phyloP scores from a whole-genome alignment of 352 stramenopile species.

The Stramenopiles sp. region DNA sequence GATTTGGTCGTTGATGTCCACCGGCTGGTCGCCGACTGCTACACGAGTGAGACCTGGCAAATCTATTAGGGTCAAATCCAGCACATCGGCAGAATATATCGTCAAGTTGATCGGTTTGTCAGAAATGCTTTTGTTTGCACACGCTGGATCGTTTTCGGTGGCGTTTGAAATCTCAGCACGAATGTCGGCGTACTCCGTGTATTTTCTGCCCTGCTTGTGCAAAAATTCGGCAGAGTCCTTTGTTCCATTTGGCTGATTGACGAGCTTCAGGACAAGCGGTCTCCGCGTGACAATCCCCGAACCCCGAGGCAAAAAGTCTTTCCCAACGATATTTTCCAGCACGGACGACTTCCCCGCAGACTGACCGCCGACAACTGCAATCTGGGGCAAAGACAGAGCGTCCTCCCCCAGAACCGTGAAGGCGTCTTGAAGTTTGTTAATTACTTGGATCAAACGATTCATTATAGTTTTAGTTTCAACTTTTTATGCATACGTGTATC shows the following conservation, averaged over 20 bases:
- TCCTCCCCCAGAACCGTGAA: conserved; percentile 83
- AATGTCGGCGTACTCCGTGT: conserved; percentile 89
- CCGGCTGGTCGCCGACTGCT: conserved; percentile 90
- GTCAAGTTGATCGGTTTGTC: conserved; percentile 97
- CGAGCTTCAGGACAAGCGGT: conserved; percentile 92
- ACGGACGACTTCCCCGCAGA: conserved; percentile 87
- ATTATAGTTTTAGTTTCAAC: no score
- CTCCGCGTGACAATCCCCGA: conserved; percentile 94
- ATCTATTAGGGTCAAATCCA: conserved; percentile 98
- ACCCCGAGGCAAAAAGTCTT: conserved; percentile 83
- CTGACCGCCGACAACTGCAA: conserved; percentile 91
- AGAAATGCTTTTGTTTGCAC: conserved; percentile 86
- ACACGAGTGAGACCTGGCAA: conserved; percentile 92
- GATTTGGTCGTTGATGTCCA: conserved; percentile 98
- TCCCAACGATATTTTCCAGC: conserved; percentile 79
- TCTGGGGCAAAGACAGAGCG: conserved; percentile 69
- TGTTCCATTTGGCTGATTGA: conserved; percentile 50
- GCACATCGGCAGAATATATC: conserved; percentile 87
- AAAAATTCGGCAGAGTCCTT: conserved; percentile 96
- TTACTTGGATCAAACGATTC: conserved; percentile 96
- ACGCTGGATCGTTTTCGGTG: conserved; percentile 54
- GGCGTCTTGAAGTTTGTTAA: conserved; percentile 98
- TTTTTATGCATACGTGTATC: no score
- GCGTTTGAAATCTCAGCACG: conserved; percentile 90
- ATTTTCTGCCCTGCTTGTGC: conserved; percentile 79